These are phyloP conservation scores for Penicillium silybi DNA, from an alignment of 495 filamentous ascomycete species.

Conservation along the genomic window DNA sequence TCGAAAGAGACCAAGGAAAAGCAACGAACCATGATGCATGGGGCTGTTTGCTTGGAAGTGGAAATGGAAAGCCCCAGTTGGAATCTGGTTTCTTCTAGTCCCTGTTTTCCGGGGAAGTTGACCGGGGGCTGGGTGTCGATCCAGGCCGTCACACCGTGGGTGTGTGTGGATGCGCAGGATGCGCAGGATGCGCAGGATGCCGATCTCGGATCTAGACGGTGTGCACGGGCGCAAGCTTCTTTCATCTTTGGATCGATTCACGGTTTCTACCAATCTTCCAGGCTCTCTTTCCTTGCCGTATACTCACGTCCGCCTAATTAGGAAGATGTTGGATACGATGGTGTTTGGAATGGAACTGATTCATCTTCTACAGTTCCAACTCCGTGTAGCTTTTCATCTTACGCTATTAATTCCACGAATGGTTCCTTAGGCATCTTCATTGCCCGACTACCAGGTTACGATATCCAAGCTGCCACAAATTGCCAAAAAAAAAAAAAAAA, in stretches of 20 bases:
- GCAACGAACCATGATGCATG: background rate
- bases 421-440: too few relatives aligned
- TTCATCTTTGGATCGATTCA: background rate
- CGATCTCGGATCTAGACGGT: background rate
- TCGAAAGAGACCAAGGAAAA: background rate
- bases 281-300: background rate
- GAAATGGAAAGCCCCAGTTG: background rate
- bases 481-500: too few relatives aligned
- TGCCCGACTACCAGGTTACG: too few relatives aligned
- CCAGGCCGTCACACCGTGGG: background rate
- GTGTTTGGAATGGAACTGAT: too few relatives aligned
- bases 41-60: background rate
- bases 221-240: constrained; percentile 18
- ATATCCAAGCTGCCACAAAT: too few relatives aligned
- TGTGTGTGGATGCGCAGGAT: too few relatives aligned
- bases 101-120: background rate
- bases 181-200: background rate
- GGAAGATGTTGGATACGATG: too few relatives aligned
- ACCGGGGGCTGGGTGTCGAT: background rate
- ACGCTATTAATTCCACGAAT: too few relatives aligned
- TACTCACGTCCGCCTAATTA: too few relatives aligned
- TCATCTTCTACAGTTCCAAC: too few relatives aligned
- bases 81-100: background rate
- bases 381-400: too few relatives aligned
- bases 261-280: background rate